Percentiles rank a stretch among this genome's conserved stretches.
Evolutionary conservation across 495 filamentous ascomycete species (phyloP).

Genomic region (Aspergillus hancockii): DNA sequence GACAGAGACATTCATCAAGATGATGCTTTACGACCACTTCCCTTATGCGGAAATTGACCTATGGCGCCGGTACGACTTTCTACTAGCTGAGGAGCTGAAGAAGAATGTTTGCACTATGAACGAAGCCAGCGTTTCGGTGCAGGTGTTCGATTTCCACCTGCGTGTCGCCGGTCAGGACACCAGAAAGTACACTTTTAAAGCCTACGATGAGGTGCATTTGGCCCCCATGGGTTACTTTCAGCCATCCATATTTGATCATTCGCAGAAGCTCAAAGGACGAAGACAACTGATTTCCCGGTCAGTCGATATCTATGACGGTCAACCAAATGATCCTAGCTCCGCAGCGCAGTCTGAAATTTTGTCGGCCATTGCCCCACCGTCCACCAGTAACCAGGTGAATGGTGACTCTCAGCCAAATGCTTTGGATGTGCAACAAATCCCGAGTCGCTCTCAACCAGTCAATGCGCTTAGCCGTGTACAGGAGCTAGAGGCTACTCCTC

Average conservation of each 20-base stretch:
- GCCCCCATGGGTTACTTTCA: slow-evolving; percentile 90
- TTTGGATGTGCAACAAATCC: slow-evolving; percentile 42
- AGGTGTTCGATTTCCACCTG: slow-evolving; percentile 83
- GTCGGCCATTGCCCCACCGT: slow-evolving; percentile 62
- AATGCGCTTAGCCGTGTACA: slow-evolving; percentile 52
- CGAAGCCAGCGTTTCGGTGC: slow-evolving; percentile 78
- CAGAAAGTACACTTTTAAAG: slow-evolving; percentile 88
- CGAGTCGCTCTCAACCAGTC: slow-evolving; percentile 37
- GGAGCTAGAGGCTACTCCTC: slow-evolving; percentile 67
- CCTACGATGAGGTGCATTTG: slow-evolving; percentile 89
- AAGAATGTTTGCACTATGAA: slow-evolving; percentile 84
- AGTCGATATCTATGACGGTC: slow-evolving; percentile 88
- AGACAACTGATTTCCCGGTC: slow-evolving; percentile 79
- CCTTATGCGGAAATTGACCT: slow-evolving; percentile 94
- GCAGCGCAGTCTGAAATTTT: slow-evolving; percentile 80
- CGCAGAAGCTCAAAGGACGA: slow-evolving; percentile 72
- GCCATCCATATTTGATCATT: slow-evolving; percentile 80
- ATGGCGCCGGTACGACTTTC: slow-evolving; percentile 83
- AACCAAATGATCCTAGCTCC: slow-evolving; percentile 85
- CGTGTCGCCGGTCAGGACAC: slow-evolving; percentile 86
- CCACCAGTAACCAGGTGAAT: slow-evolving; percentile 40
- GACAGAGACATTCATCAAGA: slow-evolving; percentile 90
- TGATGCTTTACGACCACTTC: slow-evolving; percentile 95
- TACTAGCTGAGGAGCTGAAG: slow-evolving; percentile 94
- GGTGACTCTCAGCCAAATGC: slow-evolving; percentile 29